A percentile compares a stretch with the other conserved stretches of the same genome.
phyloP scores from a whole-genome alignment of 352 stramenopile species.

The Globisporangium lucens region DNA sequence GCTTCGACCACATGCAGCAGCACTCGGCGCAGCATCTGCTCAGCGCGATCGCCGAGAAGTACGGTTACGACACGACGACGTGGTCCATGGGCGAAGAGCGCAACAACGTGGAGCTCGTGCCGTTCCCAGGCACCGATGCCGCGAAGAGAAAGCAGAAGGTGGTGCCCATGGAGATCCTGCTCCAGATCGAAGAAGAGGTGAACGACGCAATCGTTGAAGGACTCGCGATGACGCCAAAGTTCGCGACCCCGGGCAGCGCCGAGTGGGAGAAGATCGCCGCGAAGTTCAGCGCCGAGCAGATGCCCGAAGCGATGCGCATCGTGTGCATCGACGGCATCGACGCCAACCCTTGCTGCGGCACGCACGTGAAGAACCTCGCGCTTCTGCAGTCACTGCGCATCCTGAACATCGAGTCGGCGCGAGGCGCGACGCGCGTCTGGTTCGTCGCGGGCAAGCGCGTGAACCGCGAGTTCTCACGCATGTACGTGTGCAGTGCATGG shows the following conservation, averaged over 20 bases:
- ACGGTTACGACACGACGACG: conserved; percentile 73
- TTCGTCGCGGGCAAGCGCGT: conserved; percentile 84
- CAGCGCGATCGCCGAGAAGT: conserved; percentile 75
- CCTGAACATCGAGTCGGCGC: conserved; percentile 66
- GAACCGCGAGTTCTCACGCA: conserved; percentile 71
- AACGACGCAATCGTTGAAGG: conserved; percentile 74
- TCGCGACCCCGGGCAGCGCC: conserved; percentile 45
- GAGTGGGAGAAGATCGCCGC: conserved; percentile 56
- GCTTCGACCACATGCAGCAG: conserved; percentile 89
- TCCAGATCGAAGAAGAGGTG: conserved; percentile 64
- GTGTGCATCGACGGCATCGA: conserved; percentile 84
- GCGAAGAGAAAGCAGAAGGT: conserved; percentile 27
- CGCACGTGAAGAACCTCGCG: conserved; percentile 68
- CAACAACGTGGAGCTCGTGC: conserved; percentile 81
- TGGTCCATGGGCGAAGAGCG: conserved; percentile 71
- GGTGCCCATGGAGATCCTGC: conserved; percentile 35
- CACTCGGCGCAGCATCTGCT: conserved; percentile 89
- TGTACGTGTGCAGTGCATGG: conserved; percentile 19
- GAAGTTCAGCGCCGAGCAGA: conserved; percentile 55
- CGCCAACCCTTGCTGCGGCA: conserved; percentile 87
- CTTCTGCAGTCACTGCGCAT: conserved; percentile 68
- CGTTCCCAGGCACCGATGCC: conserved; percentile 16
- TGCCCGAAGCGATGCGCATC: conserved; percentile 69
- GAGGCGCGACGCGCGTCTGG: conserved; percentile 67
- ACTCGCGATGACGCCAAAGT: conserved; percentile 53